phyloP scores from a whole-genome alignment of 2,329 filamentous ascomycete species.

The Claviceps pusilla region DNA sequence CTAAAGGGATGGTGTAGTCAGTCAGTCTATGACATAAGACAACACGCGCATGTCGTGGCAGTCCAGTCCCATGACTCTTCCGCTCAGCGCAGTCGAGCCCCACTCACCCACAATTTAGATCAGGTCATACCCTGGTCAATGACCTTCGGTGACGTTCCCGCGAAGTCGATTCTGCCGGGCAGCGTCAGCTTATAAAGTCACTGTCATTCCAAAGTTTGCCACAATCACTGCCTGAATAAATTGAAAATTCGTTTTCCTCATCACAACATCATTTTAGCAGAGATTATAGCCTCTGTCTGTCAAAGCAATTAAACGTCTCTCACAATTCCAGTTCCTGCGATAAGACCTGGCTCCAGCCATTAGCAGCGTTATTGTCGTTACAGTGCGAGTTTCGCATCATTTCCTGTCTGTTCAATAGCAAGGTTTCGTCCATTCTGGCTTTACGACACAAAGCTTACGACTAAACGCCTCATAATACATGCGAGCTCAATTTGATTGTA shows the following conservation, averaged over 20 bases:
- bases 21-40: background rate
- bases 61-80: background rate
- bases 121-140: slow-evolving; percentile 5
- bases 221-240: background rate
- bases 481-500: slow-evolving; percentile 29
- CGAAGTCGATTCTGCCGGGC: slow-evolving; percentile 4
- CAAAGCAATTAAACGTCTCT: background rate
- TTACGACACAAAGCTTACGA: background rate
- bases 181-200: slow-evolving; percentile 4
- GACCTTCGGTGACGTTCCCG: slow-evolving; percentile 6
- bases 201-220: slow-evolving; percentile 3
- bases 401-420: background rate
- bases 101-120: slow-evolving; percentile 1
- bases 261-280: background rate
- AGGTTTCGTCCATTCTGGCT: background rate
- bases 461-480: slow-evolving; percentile 16
- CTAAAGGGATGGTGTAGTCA: too few relatives aligned
- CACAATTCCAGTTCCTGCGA: background rate
- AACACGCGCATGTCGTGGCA: background rate
- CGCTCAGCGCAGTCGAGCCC: background rate
- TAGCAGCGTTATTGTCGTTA: background rate
- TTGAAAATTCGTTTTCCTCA: background rate
- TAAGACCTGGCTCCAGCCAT: background rate
- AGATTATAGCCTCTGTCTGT: background rate
- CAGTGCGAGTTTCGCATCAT: background rate